phyloP scores from a whole-genome alignment of 2,329 filamentous ascomycete genomes.

The Aplosporella prunicola region DNA sequence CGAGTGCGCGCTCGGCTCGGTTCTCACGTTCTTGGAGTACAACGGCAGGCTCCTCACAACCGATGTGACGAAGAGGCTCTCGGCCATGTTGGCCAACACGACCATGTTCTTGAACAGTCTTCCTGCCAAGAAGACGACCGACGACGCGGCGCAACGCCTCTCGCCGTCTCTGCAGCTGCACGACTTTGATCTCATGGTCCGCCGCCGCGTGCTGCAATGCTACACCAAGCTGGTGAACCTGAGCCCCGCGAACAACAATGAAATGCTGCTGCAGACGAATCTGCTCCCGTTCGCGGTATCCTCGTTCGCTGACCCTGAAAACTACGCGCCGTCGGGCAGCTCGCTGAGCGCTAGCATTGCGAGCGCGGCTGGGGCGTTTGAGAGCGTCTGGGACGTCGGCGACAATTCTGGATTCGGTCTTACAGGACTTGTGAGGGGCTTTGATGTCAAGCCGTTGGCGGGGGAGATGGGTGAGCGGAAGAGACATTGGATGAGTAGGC shows the following conservation, averaged over 20 bases:
- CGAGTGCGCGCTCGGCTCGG: constrained; percentile 85
- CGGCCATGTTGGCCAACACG: constrained; percentile 91
- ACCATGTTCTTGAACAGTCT: constrained; percentile 79
- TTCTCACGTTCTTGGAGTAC: constrained; percentile 85
- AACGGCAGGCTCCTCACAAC: constrained; percentile 86
- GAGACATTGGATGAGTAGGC: constrained; percentile 44
- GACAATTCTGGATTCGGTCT: constrained; percentile 95
- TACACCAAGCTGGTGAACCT: constrained; percentile 86
- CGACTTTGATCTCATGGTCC: constrained; percentile 87
- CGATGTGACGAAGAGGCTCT: constrained; percentile 87
- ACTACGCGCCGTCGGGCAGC: constrained; percentile 59
- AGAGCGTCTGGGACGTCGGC: constrained; percentile 87
- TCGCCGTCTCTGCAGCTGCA: constrained; percentile 79
- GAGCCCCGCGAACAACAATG: constrained; percentile 73
- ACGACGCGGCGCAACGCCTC: constrained; percentile 76
- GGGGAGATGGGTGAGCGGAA: constrained; percentile 43
- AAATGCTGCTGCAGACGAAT: constrained; percentile 83
- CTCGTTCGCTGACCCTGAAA: constrained; percentile 86
- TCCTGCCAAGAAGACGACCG: constrained; percentile 71
- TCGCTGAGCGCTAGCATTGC: constrained; percentile 87
- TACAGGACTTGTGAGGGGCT: constrained; percentile 71
- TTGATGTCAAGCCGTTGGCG: constrained; percentile 59
- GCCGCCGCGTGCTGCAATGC: constrained; percentile 85
- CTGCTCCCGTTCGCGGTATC: constrained; percentile 81
- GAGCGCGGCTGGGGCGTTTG: constrained; percentile 78